Conservation (phyloP, 2,329 filamentous ascomycete genomes). For the Mycosphaerella sp. region DNA sequence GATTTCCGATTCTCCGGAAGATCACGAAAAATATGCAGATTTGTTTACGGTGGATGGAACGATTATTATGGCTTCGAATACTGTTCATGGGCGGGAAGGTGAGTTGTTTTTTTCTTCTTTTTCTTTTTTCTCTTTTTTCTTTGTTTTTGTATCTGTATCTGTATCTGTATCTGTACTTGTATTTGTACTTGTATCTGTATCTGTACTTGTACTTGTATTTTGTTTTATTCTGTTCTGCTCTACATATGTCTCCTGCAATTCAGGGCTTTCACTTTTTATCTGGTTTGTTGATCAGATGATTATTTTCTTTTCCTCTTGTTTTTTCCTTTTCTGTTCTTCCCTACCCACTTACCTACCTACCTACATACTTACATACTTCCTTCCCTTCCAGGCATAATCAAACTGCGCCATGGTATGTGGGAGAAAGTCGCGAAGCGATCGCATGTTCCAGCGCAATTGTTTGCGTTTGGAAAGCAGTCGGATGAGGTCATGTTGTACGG, state of each 20-base stretch:
- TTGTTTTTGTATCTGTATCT: too few species aligned
- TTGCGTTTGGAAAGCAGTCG: conserved; percentile 43
- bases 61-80: conserved; percentile 49
- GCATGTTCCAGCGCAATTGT: conserved; percentile 46
- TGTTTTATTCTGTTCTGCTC: too few species aligned
- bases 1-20: conserved; percentile 43
- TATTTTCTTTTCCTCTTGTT: conserved; percentile 8
- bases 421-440: conserved; percentile 44
- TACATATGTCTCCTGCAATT: too few species aligned
- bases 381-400: conserved; percentile 46
- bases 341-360: too few species aligned
- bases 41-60: conserved; percentile 46
- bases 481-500: conserved; percentile 52
- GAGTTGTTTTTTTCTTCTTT: conserved; percentile 9
- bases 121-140: background rate
- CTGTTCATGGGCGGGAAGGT: conserved; percentile 43
- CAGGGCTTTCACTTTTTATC: too few species aligned
- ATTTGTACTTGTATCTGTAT: too few species aligned
- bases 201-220: too few species aligned
- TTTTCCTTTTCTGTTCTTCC: background rate
- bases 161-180: too few species aligned
- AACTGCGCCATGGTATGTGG: conserved; percentile 50
- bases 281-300: too few species aligned
- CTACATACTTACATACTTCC: too few species aligned
- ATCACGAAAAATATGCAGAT: conserved; percentile 45